phyloP scores from a whole-genome alignment of 306 rosid species.

The Prunus padus region DNA sequence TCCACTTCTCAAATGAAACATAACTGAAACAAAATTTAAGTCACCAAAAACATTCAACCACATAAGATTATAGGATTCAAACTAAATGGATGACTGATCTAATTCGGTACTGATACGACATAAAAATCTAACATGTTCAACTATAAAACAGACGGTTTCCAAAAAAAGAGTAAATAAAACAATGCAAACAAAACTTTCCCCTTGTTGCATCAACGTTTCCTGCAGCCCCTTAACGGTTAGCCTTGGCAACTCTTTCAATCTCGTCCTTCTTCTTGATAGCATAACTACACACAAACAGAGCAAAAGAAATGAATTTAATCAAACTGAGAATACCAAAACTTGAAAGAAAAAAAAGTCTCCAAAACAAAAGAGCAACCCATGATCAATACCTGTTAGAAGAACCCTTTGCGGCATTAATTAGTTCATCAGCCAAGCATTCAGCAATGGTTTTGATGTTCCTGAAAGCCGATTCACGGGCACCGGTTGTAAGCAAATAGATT shows the following conservation, averaged over 20 bases:
- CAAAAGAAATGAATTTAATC: neutral
- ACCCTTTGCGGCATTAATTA: conserved; percentile 19
- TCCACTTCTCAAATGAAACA: conserved; percentile 6
- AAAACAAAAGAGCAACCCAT: neutral
- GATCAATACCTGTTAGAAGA: conserved; percentile 10
- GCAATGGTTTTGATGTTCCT: conserved; percentile 14
- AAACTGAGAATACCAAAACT: too few relatives aligned
- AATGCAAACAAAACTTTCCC: conserved; percentile 2
- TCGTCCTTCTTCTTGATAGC: conserved; percentile 21
- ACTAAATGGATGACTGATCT: conserved; percentile 7
- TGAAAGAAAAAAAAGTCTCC: too few relatives aligned
- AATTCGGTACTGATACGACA: neutral
- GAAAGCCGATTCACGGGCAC: conserved; percentile 18
- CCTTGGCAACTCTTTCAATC: conserved; percentile 23
- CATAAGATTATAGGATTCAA: neutral
- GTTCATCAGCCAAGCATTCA: conserved; percentile 23
- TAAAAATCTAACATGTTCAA: neutral
- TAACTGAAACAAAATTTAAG: neutral
- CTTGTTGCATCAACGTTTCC: neutral
- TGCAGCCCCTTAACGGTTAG: conserved; percentile 10
- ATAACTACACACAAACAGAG: conserved; percentile 1
- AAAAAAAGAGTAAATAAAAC: neutral
- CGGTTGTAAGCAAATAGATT: conserved; percentile 12
- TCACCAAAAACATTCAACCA: neutral
- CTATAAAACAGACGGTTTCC: neutral